These are phyloP conservation scores for Spiromastix sp. DNA, from an alignment of 2,329 filamentous ascomycete species.

Conservation along the genomic window DNA sequence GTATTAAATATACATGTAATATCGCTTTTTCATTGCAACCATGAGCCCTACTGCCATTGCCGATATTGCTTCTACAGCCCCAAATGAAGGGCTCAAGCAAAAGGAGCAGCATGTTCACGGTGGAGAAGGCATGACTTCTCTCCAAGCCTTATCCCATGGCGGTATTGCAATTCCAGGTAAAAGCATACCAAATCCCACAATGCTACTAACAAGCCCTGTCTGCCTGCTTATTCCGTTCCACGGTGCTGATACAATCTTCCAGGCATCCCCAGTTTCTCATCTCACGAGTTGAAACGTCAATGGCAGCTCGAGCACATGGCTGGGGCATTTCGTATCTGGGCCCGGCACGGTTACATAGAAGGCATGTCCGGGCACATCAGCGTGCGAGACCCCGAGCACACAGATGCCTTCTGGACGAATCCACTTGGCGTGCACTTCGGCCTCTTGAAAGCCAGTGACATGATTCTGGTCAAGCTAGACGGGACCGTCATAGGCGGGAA, in stretches of 20 bases:
- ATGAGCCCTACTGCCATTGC: constrained; percentile 7
- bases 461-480: constrained; percentile 35
- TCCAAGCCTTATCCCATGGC: constrained; percentile 18
- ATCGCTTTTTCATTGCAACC: too few species aligned
- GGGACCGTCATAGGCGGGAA: constrained; percentile 18
- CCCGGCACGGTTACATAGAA: constrained; percentile 37
- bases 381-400: constrained; percentile 14
- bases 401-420: constrained; percentile 20
- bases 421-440: constrained; percentile 37
- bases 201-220: too few species aligned
- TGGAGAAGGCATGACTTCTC: constrained; percentile 15
- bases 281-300: constrained; percentile 24
- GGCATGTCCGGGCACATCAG: constrained; percentile 40
- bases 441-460: constrained; percentile 32
- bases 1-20: too few species aligned
- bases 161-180: constrained; percentile 9
- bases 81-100: constrained; percentile 5
- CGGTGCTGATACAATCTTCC: too few species aligned
- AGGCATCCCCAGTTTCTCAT: constrained; percentile 19
- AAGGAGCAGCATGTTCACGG: constrained; percentile 15
- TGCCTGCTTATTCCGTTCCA: not conserved
- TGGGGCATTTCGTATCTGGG: constrained; percentile 40
- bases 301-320: constrained; percentile 36
- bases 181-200: too few species aligned
- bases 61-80: constrained; percentile 4